Evolutionary conservation across 1,284 basidiomycete species (phyloP).

Genomic region (Athelia psychrophila): DNA sequence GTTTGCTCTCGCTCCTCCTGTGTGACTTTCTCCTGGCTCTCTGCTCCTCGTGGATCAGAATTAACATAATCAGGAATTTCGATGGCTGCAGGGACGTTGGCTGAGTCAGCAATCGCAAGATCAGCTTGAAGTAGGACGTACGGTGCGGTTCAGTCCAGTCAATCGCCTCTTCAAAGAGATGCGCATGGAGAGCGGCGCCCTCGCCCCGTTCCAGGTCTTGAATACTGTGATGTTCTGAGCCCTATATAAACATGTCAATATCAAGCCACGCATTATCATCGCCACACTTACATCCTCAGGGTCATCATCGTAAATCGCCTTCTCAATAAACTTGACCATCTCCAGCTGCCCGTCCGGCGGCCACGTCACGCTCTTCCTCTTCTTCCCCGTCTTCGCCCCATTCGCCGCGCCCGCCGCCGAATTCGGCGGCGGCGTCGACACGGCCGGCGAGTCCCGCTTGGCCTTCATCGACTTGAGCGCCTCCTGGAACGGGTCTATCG

Average conservation of each 20-base stretch:
- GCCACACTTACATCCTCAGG: conserved; percentile 69
- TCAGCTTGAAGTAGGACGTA: conserved; percentile 33
- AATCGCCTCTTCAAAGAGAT: conserved; percentile 76
- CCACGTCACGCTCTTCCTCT: conserved; percentile 75
- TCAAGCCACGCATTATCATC: conserved; percentile 39
- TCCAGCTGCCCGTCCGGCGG: conserved; percentile 68
- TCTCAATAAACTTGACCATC: conserved; percentile 73
- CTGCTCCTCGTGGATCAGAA: conserved; percentile 49
- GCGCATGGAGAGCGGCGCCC: conserved; percentile 76
- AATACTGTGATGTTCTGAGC: conserved; percentile 63
- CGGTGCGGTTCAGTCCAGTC: conserved; percentile 79
- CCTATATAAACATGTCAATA: conserved; percentile 60
- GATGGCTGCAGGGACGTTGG: conserved; percentile 38
- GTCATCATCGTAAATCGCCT: conserved; percentile 83
- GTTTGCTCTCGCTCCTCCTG: conserved; percentile 77
- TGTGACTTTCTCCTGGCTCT: conserved; percentile 60
- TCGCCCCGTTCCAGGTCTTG: conserved; percentile 83
- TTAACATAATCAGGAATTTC: conserved; percentile 60
- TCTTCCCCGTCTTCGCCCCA: conserved; percentile 49
- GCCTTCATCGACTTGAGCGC: conserved; percentile 71
- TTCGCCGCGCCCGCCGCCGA: conserved; percentile 29
- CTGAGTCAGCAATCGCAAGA: background rate
- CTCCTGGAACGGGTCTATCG: conserved; percentile 78
- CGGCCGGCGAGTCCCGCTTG: conserved; percentile 51
- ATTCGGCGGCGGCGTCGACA: conserved; percentile 32